Evolutionary conservation across 2,329 filamentous ascomycete species (phyloP), one percentile per base, ranked within the genome.

Genomic region (Pseudogymnoascus sp.): DNA sequence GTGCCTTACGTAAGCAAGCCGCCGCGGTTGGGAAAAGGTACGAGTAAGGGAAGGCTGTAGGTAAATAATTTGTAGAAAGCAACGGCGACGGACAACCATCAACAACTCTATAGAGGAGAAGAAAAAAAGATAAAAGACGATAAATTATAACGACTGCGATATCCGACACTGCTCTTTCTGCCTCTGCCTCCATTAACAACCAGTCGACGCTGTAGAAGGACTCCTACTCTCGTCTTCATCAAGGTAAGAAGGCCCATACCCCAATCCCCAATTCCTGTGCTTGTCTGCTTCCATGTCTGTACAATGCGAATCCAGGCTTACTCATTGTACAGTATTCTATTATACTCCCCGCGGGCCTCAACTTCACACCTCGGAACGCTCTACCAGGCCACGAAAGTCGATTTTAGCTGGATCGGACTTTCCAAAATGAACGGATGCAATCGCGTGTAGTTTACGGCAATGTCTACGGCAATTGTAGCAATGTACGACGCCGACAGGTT

Each of bases 351-450:
- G 31, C 23, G 17, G 15, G 8, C 15, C 17, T 31, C 47, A 31
- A 17, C 15, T 31, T 53, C 44, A 31, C 15, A 17, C 21, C 19
- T 44, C 40, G 4, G 2, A 19, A 21, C 44, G 13, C 44, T n/a
- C 44, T 28, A n/a, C 21, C 21, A n/a, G 9, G 13, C 44, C 15
- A 31, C 23, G 47, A 31, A 53, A 53, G 23, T 53, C 23, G 47
- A 53, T 53, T 53, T 53, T 11, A 53, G 13, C 47, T 53, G 47
- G 5, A 31, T 31, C 47, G 57, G 57, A 8, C 26, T 65, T 65
- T 67, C 64, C 69, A 70, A 64, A 60, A 72, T 72, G 70, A 72
- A 71, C 71, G 72, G 68, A 74, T 74, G 72, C 72, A 71, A 71
- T 71, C 68, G 68, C 63, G 68, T 66, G 63, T 67, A 62, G 67